These are phyloP conservation scores for Geotrichum restrictum DNA, from an alignment of 1,139 yeast genomes.

Conservation along the genomic window DNA sequence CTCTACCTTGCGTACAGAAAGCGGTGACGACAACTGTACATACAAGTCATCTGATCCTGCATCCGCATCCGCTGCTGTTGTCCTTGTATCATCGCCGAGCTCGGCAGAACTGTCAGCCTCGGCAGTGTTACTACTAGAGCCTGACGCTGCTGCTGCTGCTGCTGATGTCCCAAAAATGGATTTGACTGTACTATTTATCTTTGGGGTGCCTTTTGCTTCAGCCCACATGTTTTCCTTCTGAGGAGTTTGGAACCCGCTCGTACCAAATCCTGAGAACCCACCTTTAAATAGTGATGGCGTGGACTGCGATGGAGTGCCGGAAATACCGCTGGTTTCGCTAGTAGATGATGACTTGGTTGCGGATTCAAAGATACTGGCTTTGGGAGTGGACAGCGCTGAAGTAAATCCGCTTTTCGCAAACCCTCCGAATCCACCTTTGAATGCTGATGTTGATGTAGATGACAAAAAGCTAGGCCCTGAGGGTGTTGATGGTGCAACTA, in stretches of 20 bases:
- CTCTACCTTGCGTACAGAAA: slow-evolving; percentile 42
- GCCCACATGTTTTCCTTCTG: slow-evolving; percentile 24
- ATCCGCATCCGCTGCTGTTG: slow-evolving; percentile 19
- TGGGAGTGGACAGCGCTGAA: slow-evolving; percentile 1
- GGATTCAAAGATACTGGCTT: slow-evolving; percentile 8
- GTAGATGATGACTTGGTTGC: not conserved
- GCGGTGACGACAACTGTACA: slow-evolving; percentile 30
- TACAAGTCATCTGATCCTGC: slow-evolving; percentile 26
- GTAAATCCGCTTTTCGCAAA: slow-evolving; percentile 18
- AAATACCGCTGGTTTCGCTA: slow-evolving; percentile 1
- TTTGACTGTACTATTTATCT: slow-evolving; percentile 8
- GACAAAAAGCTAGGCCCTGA: slow-evolving; percentile 11
- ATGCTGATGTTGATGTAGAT: slow-evolving; percentile 18
- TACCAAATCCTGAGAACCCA: slow-evolving; percentile 24
- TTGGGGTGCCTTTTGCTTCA: slow-evolving; percentile 14
- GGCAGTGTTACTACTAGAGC: slow-evolving; percentile 40
- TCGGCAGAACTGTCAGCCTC: too few species aligned
- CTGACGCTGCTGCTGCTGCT: too few species aligned
- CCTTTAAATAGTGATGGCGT: slow-evolving; percentile 20
- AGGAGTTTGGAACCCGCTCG: slow-evolving; percentile 11
- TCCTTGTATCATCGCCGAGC: slow-evolving; percentile 19
- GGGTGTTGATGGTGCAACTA: slow-evolving; percentile 3
- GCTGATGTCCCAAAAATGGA: slow-evolving; percentile 10
- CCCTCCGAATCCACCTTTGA: slow-evolving; percentile 22
- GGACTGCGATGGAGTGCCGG: slow-evolving; percentile 5